These are phyloP conservation scores for Astrocystis sublimbata DNA, from an alignment of 495 filamentous ascomycete genomes.

Conservation along the genomic window DNA sequence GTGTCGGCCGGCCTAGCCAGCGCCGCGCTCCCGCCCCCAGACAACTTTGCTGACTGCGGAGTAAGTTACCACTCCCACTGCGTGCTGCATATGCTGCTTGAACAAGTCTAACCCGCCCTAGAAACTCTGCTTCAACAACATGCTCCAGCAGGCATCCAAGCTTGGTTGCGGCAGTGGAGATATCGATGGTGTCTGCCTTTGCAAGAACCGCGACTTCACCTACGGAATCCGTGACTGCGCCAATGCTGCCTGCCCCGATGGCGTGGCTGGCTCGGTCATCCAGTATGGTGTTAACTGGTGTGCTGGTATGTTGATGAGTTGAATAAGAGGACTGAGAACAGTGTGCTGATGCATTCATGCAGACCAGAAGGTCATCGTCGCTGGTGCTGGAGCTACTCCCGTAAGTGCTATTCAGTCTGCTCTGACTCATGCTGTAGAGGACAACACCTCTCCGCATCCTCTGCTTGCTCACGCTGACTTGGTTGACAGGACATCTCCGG, in stretches of 20 bases:
- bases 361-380: slow-evolving; percentile 28
- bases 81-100: neutral
- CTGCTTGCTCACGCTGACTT: neutral
- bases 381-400: slow-evolving; percentile 24
- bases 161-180: slow-evolving; percentile 56
- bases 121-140: slow-evolving; percentile 72
- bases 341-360: neutral
- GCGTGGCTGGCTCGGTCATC: slow-evolving; percentile 33
- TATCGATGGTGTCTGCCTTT: slow-evolving; percentile 67
- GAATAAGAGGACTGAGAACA: neutral
- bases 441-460: too few species aligned
- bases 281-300: slow-evolving; percentile 39
- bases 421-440: too few species aligned
- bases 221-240: slow-evolving; percentile 83
- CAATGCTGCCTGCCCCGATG: slow-evolving; percentile 57
- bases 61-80: slow-evolving; percentile 35
- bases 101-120: slow-evolving; percentile 35
- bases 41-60: slow-evolving; percentile 38
- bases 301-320: slow-evolving; percentile 21
- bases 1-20: slow-evolving; percentile 31
- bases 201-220: slow-evolving; percentile 64
- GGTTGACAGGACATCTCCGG: neutral
- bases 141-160: slow-evolving; percentile 61
- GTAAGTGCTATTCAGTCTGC: slow-evolving; percentile 22
- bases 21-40: slow-evolving; percentile 31